Evolutionary conservation across 768 basidiomycete species (phyloP).

Genomic region (Candolleomyces eurysporus): DNA sequence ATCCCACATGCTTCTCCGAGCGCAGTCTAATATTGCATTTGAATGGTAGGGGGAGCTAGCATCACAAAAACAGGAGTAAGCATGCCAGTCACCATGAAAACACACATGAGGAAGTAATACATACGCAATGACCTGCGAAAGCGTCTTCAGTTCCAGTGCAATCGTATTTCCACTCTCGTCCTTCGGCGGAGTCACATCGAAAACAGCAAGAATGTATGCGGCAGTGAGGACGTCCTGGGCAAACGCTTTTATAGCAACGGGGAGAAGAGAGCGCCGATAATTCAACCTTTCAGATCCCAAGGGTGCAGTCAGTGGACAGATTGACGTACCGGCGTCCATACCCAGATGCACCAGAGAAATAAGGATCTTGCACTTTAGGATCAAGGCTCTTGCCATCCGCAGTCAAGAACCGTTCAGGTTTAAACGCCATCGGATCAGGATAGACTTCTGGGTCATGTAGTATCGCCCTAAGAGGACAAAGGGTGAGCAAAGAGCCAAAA

Average conservation of each 20-base stretch:
- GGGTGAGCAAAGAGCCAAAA: neutral
- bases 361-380: neutral
- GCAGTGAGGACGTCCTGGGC: slow-evolving; percentile 10
- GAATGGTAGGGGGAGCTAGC: neutral
- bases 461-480: neutral
- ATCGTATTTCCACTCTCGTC: neutral
- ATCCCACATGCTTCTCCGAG: no score
- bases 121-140: neutral
- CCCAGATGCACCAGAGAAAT: slow-evolving; percentile 13
- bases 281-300: neutral
- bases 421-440: neutral
- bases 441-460: neutral
- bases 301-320: neutral
- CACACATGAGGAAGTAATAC: neutral
- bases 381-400: neutral
- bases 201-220: slow-evolving; percentile 5
- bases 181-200: slow-evolving; percentile 1
- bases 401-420: neutral
- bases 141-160: neutral
- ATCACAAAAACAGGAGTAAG: neutral
- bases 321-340: slow-evolving; percentile 13
- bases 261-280: neutral
- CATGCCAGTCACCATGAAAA: neutral
- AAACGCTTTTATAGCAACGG: neutral
- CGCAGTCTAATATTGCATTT: neutral